A percentile compares a stretch with the other conserved stretches of the same genome.
Conservation (phyloP, 768 basidiomycete genomes). For the Boletus sp. region DNA sequence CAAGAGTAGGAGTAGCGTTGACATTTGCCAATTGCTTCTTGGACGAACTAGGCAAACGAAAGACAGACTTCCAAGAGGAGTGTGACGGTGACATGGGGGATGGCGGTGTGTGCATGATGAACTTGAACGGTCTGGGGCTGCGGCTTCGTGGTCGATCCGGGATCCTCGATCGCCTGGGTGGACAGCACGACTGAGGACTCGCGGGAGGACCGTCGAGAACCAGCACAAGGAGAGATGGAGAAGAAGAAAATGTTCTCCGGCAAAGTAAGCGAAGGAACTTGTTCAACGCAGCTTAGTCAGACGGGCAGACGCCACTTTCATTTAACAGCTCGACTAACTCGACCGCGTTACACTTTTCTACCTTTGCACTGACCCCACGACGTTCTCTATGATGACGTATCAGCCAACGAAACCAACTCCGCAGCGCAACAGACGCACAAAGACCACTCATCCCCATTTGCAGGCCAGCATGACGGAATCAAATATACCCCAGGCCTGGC, state of each 20-base stretch:
- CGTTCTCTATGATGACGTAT: not conserved
- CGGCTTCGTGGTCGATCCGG: constrained; percentile 23
- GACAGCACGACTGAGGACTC: not conserved
- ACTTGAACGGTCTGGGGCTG: not conserved
- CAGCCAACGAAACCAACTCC: not conserved
- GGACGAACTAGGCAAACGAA: constrained; percentile 66
- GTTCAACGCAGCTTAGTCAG: constrained; percentile 27
- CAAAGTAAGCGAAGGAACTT: constrained; percentile 10
- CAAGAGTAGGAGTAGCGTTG: constrained; percentile 44
- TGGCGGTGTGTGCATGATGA: constrained; percentile 26
- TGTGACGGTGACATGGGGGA: constrained; percentile 25
- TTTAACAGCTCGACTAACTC: not conserved
- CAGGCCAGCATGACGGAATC: not conserved
- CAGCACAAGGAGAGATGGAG: constrained; percentile 1
- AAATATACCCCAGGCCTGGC: not conserved
- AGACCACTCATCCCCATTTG: not conserved
- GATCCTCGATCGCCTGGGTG: constrained; percentile 20
- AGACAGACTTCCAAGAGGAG: constrained; percentile 66
- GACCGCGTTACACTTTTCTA: too few relatives aligned
- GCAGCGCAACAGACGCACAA: not conserved
- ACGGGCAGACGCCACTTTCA: constrained; percentile 27
- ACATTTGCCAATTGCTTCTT: constrained; percentile 46
- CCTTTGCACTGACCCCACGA: too few relatives aligned
- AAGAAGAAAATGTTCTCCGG: constrained; percentile 20
- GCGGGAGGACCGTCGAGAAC: constrained; percentile 10